Evolutionary conservation across 768 basidiomycete genomes (phyloP).

Genomic region (Termitomyces sp.): DNA sequence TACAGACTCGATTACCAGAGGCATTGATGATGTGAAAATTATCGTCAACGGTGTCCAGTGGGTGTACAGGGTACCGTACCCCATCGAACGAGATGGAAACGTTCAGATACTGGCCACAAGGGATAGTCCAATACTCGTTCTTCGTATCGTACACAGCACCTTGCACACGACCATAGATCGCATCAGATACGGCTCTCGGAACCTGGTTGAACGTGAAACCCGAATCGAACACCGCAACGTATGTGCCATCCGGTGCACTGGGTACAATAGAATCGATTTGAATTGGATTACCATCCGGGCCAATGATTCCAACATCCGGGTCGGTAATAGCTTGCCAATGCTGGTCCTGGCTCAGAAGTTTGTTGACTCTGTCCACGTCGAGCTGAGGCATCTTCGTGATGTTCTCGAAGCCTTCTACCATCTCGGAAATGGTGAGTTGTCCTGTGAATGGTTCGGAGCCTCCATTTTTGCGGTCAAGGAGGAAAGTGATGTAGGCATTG

Average conservation of each 20-base stretch:
- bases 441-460: constrained; percentile 51
- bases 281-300: constrained; percentile 70
- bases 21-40: constrained; percentile 48
- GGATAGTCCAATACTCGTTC: constrained; percentile 65
- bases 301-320: constrained; percentile 61
- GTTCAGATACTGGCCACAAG: constrained; percentile 71
- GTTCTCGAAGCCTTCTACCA: constrained; percentile 58
- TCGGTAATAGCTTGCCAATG: constrained; percentile 81
- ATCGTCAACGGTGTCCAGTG: constrained; percentile 62
- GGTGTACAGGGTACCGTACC: constrained; percentile 64
- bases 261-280: constrained; percentile 63
- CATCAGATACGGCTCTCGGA: constrained; percentile 70
- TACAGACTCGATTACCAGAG: constrained; percentile 54
- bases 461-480: constrained; percentile 59
- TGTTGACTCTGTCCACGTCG: constrained; percentile 60
- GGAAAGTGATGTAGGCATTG: constrained; percentile 65
- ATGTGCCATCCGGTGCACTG: constrained; percentile 56
- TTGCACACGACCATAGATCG: constrained; percentile 75
- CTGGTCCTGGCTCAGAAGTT: constrained; percentile 55
- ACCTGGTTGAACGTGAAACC: constrained; percentile 72
- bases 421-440: constrained; percentile 66
- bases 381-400: constrained; percentile 63
- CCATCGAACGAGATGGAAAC: constrained; percentile 74
- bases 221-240: constrained; percentile 73
- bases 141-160: constrained; percentile 62